Conservation (phyloP, 306 rosid genomes). For the Acmispon strigosus region DNA sequence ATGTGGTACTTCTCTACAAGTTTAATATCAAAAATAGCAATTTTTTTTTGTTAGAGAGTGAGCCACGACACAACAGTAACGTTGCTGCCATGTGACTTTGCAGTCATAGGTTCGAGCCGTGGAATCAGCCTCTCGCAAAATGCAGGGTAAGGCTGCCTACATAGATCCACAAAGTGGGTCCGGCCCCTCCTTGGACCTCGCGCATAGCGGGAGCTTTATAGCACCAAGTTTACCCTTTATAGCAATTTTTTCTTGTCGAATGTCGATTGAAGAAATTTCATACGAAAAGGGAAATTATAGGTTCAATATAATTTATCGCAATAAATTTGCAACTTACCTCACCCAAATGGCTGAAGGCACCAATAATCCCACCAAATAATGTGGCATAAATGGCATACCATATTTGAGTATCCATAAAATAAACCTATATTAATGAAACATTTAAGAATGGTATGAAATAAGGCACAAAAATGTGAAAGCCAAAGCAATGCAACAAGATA, state of each 20-base stretch:
- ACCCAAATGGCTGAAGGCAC: constrained; percentile 98
- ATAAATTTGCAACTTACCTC: constrained; percentile 61
- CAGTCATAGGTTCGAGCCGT: too few relatives aligned
- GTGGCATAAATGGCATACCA: constrained; percentile 98
- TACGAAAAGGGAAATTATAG: background rate
- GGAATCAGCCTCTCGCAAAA: too few relatives aligned
- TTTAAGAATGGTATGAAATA: background rate
- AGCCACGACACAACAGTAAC: too few relatives aligned
- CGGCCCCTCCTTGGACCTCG: too few relatives aligned
- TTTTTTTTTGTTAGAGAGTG: too few relatives aligned
- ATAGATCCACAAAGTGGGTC: too few relatives aligned
- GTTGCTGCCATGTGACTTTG: too few relatives aligned
- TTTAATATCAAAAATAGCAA: background rate
- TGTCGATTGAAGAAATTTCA: background rate
- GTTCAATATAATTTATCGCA: background rate
- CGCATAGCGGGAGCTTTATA: too few relatives aligned
- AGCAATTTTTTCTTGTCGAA: background rate
- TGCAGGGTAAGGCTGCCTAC: too few relatives aligned
- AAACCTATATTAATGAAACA: constrained; percentile 57
- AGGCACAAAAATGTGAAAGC: constrained; percentile 7
- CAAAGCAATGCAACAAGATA: constrained; percentile 8
- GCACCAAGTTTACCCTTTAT: too few relatives aligned
- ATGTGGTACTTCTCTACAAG: too few relatives aligned
- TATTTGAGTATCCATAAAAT: constrained; percentile 96
- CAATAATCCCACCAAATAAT: constrained; percentile 83